Conservation (phyloP, 768 basidiomycete species). For the Vararia minispora region DNA sequence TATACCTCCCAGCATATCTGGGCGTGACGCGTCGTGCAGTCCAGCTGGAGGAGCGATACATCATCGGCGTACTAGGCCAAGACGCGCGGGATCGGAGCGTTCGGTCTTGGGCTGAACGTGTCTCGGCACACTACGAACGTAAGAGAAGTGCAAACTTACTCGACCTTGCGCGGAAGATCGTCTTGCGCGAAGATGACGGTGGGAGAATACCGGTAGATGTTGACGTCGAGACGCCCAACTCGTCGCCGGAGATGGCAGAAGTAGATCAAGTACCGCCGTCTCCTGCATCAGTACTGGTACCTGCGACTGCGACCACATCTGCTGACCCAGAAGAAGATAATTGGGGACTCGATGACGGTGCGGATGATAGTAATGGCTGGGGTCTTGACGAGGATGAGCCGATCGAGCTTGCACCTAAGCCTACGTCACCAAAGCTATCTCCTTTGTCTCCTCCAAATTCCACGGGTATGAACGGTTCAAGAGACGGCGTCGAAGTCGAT, state of each 20-base stretch:
- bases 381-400: conserved; percentile 27
- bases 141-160: conserved; percentile 58
- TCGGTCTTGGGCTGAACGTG: conserved; percentile 55
- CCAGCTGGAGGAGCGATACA: conserved; percentile 48
- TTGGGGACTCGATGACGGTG: no score
- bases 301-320: no score
- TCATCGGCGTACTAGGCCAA: conserved; percentile 39
- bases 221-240: neutral
- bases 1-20: conserved; percentile 51
- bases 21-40: conserved; percentile 45
- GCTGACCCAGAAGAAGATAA: conserved; percentile 18
- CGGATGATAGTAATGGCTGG: conserved; percentile 23
- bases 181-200: conserved; percentile 30
- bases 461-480: conserved; percentile 7
- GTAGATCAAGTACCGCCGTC: conserved; percentile 1
- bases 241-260: neutral
- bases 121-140: conserved; percentile 69
- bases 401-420: conserved; percentile 33
- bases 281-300: conserved; percentile 4
- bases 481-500: conserved; percentile 23
- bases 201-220: conserved; percentile 27
- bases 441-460: no score
- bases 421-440: neutral
- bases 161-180: conserved; percentile 43
- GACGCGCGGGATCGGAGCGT: conserved; percentile 41